Evolutionary conservation across 202 grass and related monocot genomes (phyloP), one percentile per base, ranked within the genome.

Genomic region (Brachypodium distachyon): DNA sequence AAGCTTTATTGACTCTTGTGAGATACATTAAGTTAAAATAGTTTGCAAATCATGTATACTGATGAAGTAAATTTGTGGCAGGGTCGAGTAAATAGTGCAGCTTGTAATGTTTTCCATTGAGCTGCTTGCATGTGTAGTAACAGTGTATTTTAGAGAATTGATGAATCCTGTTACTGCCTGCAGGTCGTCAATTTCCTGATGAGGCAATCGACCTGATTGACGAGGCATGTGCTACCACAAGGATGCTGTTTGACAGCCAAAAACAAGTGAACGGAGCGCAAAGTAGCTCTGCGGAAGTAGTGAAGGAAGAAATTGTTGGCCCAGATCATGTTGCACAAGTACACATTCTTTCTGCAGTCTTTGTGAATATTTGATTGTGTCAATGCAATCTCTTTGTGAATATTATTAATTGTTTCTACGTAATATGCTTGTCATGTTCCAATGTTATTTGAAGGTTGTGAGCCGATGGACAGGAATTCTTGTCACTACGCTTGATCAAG

Each of bases 141-240:
- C n/a, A n/a, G n/a, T n/a, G n/a, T n/a, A n/a, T n/a, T n/a, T n/a
- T n/a, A n/a, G n/a, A n/a, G n/a, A n/a, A n/a, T n/a, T n/a, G n/a
- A n/a, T n/a, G n/a, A n/a, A n/a, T n/a, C n/a, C n/a, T n/a, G n/a
- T n/a, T n/a, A n/a, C n/a, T n/a, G n/a, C n/a, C n/a, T n/a, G n/a
- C n/a, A n/a, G n/a, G 56, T 60, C 77, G 77, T 5, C 71, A 85
- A 61, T 79, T 89, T 71, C 87, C 87, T n/a, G 87, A 89, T 21
- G 85, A 89, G 38, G 87, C 87, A 52, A 85, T 89, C 61, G 82
- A 85, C n/a, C n/a, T n/a, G n/a, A n/a, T n/a, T n/a, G n/a, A n/a
- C n/a, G n/a, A n/a, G n/a, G n/a, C n/a, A n/a, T 84, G 77, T 61
- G 48, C 87, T 19, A 72, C 70, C 38, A 64, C 70, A 53, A 81